Conservation (phyloP, 2,329 filamentous ascomycete species). For the Chaetomiaceae sp. region DNA sequence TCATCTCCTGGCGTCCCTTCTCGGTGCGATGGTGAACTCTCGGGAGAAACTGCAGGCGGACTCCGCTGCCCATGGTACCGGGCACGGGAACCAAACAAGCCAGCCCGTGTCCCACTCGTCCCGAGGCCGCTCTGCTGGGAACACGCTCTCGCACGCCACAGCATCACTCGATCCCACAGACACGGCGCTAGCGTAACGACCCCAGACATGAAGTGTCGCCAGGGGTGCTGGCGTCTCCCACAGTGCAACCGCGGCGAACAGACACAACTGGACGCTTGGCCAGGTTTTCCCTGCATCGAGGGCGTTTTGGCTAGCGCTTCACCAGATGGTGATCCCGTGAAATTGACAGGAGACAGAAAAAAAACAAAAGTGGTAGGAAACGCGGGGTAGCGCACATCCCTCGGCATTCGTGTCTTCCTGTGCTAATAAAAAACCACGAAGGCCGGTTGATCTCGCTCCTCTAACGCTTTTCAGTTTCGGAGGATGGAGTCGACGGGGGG, state of each 20-base stretch:
- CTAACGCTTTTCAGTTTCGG: conserved; percentile 7
- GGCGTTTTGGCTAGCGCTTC: too few relatives aligned
- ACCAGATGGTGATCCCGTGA: too few relatives aligned
- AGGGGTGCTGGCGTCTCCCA: too few relatives aligned
- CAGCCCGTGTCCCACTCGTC: not conserved
- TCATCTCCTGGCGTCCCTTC: too few relatives aligned
- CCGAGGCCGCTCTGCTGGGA: not conserved
- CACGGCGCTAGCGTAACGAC: not conserved
- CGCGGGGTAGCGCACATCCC: conserved; percentile 4
- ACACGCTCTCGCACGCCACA: too few relatives aligned
- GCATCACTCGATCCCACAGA: too few relatives aligned
- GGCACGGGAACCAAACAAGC: conserved; percentile 1
- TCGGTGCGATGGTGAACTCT: not conserved
- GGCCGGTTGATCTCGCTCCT: not conserved
- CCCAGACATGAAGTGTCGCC: too few relatives aligned
- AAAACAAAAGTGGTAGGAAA: too few relatives aligned
- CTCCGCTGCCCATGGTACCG: conserved; percentile 1
- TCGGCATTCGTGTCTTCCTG: conserved; percentile 5
- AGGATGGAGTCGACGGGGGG: not conserved
- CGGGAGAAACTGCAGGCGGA: not conserved
- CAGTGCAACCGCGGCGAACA: too few relatives aligned
- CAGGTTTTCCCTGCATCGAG: too few relatives aligned
- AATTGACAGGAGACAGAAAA: not conserved
- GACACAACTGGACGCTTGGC: too few relatives aligned
- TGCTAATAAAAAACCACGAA: not conserved